phyloP scores from a whole-genome alignment of 2,329 filamentous ascomycete genomes.

The Pestalotiopsis fici region DNA sequence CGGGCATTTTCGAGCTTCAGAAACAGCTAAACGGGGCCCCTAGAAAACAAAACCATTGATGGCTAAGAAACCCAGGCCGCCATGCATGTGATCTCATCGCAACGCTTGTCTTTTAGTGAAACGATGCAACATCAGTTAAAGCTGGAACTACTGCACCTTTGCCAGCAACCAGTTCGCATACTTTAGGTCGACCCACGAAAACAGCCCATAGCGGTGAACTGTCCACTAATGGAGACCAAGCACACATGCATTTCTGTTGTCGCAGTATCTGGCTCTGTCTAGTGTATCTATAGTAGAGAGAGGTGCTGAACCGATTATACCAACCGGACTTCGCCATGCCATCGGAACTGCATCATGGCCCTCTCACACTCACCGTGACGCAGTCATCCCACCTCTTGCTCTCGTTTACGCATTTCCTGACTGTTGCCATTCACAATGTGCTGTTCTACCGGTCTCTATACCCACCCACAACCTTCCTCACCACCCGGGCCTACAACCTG shows the following conservation, averaged over 20 bases:
- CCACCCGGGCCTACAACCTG: constrained; percentile 79
- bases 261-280: too few species aligned
- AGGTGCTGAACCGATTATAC: neutral
- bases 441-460: constrained; percentile 83
- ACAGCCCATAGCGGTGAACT: neutral
- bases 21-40: neutral
- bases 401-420: constrained; percentile 78
- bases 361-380: constrained; percentile 1
- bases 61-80: too few species aligned
- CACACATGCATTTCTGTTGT: too few species aligned
- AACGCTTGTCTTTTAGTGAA: constrained; percentile 11
- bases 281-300: neutral
- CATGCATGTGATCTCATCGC: constrained; percentile 6
- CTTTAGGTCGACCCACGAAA: neutral
- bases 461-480: constrained; percentile 74
- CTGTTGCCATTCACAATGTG: constrained; percentile 81
- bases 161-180: neutral
- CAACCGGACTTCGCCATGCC: neutral
- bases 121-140: neutral
- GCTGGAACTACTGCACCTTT: neutral
- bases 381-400: constrained; percentile 61
- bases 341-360: neutral
- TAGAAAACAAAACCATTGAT: neutral
- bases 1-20: neutral
- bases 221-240: neutral